Evolutionary conservation across 495 filamentous ascomycete species (phyloP).

Genomic region (Trypethelium eluteriae): DNA sequence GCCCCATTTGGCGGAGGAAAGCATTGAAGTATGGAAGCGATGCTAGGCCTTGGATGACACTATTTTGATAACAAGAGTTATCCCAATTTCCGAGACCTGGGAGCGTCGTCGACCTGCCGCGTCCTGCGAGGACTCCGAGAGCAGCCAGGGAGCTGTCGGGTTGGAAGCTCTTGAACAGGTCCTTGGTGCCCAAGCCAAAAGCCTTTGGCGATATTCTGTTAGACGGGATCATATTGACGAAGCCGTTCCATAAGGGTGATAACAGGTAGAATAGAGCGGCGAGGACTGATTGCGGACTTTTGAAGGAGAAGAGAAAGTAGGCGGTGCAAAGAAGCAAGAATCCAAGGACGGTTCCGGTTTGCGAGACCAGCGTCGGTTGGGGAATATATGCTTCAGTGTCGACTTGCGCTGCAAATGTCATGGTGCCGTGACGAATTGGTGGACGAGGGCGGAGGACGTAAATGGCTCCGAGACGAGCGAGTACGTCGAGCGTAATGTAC

Average conservation of each 20-base stretch:
- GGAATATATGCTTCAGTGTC: background rate
- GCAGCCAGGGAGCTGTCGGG: slow-evolving; percentile 40
- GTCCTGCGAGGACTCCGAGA: slow-evolving; percentile 39
- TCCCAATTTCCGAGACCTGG: slow-evolving; percentile 83
- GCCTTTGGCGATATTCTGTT: slow-evolving; percentile 41
- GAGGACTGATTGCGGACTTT: background rate
- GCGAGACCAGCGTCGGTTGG: background rate
- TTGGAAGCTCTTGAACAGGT: slow-evolving; percentile 45
- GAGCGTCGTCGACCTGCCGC: slow-evolving; percentile 37
- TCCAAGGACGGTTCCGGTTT: background rate
- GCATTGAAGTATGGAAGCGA: slow-evolving; percentile 57
- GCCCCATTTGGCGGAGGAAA: slow-evolving; percentile 42
- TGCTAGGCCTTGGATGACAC: slow-evolving; percentile 76
- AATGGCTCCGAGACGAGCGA: background rate
- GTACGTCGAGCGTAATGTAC: background rate
- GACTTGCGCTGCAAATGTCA: background rate
- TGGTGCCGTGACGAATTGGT: background rate
- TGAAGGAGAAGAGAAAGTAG: background rate
- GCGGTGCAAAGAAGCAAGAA: background rate
- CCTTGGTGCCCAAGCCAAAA: slow-evolving; percentile 53
- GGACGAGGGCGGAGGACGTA: background rate
- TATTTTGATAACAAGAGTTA: slow-evolving; percentile 98
- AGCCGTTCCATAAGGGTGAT: slow-evolving; percentile 5
- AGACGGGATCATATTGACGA: background rate
- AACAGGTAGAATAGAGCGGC: background rate